Percentiles rank a stretch among this genome's conserved stretches.
Conservation (phyloP, 2,329 filamentous ascomycete species). For the Arthrinium phaeospermum region DNA sequence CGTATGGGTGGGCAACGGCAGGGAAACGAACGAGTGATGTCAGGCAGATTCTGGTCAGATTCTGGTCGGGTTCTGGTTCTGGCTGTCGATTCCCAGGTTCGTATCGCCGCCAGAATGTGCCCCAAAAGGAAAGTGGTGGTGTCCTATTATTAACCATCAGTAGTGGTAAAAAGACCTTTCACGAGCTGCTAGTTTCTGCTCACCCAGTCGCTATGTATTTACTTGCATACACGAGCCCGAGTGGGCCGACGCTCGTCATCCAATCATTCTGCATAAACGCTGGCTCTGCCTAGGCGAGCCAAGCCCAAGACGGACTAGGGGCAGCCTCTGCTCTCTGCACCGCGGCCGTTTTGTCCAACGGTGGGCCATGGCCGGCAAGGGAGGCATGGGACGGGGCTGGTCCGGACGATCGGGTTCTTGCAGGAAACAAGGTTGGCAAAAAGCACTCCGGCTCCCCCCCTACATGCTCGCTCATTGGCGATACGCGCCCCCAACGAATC, state of each 20-base stretch:
- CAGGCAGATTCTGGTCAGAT: neutral
- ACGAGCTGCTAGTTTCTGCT: constrained; percentile 4
- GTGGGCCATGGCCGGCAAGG: constrained; percentile 4
- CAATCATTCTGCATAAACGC: constrained; percentile 6
- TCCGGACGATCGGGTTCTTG: constrained; percentile 15
- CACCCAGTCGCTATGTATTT: constrained; percentile 13
- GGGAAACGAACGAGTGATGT: constrained; percentile 4
- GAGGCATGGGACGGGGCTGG: constrained; percentile 8
- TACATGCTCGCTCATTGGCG: neutral
- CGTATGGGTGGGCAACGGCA: neutral
- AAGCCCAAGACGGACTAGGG: neutral
- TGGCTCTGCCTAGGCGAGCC: constrained; percentile 2
- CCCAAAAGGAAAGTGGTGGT: constrained; percentile 1
- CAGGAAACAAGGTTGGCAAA: constrained; percentile 14
- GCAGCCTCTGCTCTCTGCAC: constrained; percentile 2
- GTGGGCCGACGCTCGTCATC: neutral
- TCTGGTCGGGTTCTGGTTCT: neutral
- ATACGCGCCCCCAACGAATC: constrained; percentile 2
- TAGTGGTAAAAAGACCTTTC: neutral
- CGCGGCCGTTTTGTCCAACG: constrained; percentile 15
- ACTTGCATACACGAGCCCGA: constrained; percentile 16
- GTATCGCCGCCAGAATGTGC: neutral
- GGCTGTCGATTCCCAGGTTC: neutral
- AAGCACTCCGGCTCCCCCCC: neutral
- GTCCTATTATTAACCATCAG: constrained; percentile 16